These are phyloP conservation scores for Cyberlindnera nakhonratchasimensis DNA, from an alignment of 805 yeast species.

Conservation along the genomic window DNA sequence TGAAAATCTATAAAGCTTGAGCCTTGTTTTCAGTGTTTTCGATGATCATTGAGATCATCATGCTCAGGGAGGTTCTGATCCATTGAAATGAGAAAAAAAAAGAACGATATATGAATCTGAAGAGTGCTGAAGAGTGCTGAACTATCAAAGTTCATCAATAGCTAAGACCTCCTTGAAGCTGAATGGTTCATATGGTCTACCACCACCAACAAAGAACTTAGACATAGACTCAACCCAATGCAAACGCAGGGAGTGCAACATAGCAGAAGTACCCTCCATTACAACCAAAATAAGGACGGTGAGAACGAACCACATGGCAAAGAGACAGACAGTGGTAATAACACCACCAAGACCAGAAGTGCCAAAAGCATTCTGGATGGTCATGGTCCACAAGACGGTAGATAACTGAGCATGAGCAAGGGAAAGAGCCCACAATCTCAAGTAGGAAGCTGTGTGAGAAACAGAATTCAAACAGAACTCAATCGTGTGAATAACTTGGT, in stretches of 20 bases:
- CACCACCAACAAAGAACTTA: conserved; percentile 96
- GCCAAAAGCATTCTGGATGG: conserved; percentile 75
- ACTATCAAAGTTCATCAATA: conserved; percentile 4
- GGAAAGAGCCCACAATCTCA: conserved; percentile 95
- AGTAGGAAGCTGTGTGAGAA: conserved; percentile 96
- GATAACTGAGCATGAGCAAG: conserved; percentile 96
- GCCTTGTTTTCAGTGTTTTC: too few species aligned
- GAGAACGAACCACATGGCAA: conserved; percentile 91
- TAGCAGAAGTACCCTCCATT: conserved; percentile 99
- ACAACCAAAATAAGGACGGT: conserved; percentile 88
- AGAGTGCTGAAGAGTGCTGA: too few species aligned
- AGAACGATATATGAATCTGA: too few species aligned
- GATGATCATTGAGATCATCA: background rate
- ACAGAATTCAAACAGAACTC: conserved; percentile 97
- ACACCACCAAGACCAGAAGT: conserved; percentile 55
- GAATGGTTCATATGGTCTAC: conserved; percentile 87
- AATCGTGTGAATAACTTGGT: conserved; percentile 95
- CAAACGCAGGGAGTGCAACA: conserved; percentile 96
- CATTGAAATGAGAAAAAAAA: background rate
- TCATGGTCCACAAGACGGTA: conserved; percentile 95
- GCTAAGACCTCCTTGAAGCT: conserved; percentile 43
- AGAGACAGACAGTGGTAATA: conserved; percentile 68
- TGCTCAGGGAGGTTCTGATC: background rate
- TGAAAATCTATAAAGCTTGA: conserved; percentile 1
- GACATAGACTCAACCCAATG: conserved; percentile 99